Evolutionary conservation across 2,329 filamentous ascomycete species (phyloP), one percentile per base, ranked within the genome.

Genomic region (Aspergillus amoenus): DNA sequence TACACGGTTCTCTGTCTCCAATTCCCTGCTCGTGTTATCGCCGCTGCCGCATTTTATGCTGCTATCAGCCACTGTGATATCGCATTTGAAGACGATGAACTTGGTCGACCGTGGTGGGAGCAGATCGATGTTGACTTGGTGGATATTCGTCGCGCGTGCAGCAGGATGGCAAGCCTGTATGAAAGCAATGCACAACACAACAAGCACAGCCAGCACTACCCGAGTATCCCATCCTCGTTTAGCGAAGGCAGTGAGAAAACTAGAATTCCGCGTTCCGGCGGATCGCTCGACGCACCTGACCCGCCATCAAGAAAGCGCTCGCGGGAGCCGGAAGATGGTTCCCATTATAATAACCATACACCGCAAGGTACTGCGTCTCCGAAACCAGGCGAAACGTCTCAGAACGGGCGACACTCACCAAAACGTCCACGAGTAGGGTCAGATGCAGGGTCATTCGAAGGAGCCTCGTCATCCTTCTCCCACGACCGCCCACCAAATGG

Each of bases 41-140:
- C 93, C 15, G 89, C 93, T 32, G 88, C 87, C 24, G 88, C 92
- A 17, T 84, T 99, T 24, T 97, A 95, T 76, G 94, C 93, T 59
- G 91, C 90, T 5, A 89, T 90, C 57, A 86, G 87, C 43, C 88
- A 92, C 67, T 89, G 86, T 32, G 82, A 85, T 37, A 82, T 91
- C 34, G 83, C 82, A n/a, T 87, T 97, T 55, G 78, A 81, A 9
- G 88, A 91, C 62, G 90, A 95, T 65, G 80, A 88, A 42, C 78
- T 87, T 51, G 90, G 89, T 39, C 82, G 86, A 65, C 83, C 93
- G 0, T 99, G 94, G 94, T 99, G 93, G 93, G 87, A 87, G 58
- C 82, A 85, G 55, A 77, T 96, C 52, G 84, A 85, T 34, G 89
- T 92, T 37, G 84, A 87, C 61, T 81, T 93, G 63, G 79, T 81